phyloP scores from a whole-genome alignment of 1,139 yeast species.

The Yamadazyma diospyri region DNA sequence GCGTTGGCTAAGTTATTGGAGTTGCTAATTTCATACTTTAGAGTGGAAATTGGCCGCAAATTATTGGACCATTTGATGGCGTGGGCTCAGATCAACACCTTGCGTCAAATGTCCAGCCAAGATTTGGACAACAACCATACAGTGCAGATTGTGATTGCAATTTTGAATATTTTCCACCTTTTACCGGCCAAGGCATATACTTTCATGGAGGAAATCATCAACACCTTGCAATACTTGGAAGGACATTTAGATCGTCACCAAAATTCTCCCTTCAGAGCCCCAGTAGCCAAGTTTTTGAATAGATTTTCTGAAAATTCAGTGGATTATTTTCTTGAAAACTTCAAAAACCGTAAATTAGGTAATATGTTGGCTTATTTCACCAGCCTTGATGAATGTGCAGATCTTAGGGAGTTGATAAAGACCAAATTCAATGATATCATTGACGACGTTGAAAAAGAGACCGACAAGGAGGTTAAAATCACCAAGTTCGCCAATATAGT shows the following conservation, averaged over 20 bases:
- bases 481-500: slow-evolving; percentile 68
- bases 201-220: slow-evolving; percentile 83
- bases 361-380: slow-evolving; percentile 62
- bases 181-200: slow-evolving; percentile 90
- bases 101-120: slow-evolving; percentile 68
- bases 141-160: slow-evolving; percentile 83
- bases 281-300: slow-evolving; percentile 83
- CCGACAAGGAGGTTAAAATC: slow-evolving; percentile 52
- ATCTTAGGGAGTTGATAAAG: slow-evolving; percentile 53
- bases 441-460: slow-evolving; percentile 40
- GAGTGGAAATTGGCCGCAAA: slow-evolving; percentile 94
- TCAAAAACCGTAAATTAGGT: slow-evolving; percentile 68
- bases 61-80: slow-evolving; percentile 91
- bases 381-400: slow-evolving; percentile 53
- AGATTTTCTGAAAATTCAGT: slow-evolving; percentile 77
- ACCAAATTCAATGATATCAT: slow-evolving; percentile 44
- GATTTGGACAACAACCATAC: slow-evolving; percentile 78
- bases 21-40: slow-evolving; percentile 83
- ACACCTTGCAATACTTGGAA: slow-evolving; percentile 74
- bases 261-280: slow-evolving; percentile 86
- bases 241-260: slow-evolving; percentile 81
- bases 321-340: slow-evolving; percentile 64
- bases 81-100: slow-evolving; percentile 86
- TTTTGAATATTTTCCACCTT: slow-evolving; percentile 85
- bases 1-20: slow-evolving; percentile 87